Evolutionary conservation across 1,139 yeast genomes (phyloP).

Genomic region (Sugiyamaella castrensis): DNA sequence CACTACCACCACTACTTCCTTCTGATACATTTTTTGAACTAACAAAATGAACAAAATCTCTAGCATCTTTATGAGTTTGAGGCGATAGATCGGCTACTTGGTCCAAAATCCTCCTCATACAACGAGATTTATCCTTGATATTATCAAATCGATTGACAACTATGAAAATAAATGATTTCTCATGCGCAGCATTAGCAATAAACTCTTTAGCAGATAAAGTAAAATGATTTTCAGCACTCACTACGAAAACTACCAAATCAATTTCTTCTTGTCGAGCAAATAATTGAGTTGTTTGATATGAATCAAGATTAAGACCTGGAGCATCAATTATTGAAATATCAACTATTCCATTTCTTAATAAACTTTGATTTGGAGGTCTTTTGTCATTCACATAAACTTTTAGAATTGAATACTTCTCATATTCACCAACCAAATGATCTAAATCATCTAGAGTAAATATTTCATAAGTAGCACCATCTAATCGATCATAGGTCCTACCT

Average conservation of each 20-base stretch:
- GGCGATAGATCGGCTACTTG: slow-evolving; percentile 90
- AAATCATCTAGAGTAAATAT: slow-evolving; percentile 53
- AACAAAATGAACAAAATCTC: slow-evolving; percentile 92
- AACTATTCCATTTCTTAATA: slow-evolving; percentile 84
- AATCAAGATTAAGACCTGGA: slow-evolving; percentile 93
- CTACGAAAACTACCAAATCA: slow-evolving; percentile 93
- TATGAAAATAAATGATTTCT: slow-evolving; percentile 86
- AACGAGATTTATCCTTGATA: slow-evolving; percentile 73
- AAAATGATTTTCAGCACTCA: slow-evolving; percentile 92
- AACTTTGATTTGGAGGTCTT: slow-evolving; percentile 64
- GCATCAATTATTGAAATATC: slow-evolving; percentile 94
- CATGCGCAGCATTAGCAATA: slow-evolving; percentile 85
- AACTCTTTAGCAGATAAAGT: slow-evolving; percentile 94
- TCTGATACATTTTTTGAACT: slow-evolving; percentile 51
- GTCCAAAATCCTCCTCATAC: slow-evolving; percentile 70
- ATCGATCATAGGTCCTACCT: slow-evolving; percentile 54
- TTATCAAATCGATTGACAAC: slow-evolving; percentile 91
- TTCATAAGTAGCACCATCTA: slow-evolving; percentile 65
- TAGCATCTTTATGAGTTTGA: slow-evolving; percentile 80
- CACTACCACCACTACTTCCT: slow-evolving; percentile 34
- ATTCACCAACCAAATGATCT: slow-evolving; percentile 67
- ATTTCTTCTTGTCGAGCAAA: slow-evolving; percentile 97
- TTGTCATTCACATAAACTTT: slow-evolving; percentile 79
- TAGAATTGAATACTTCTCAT: slow-evolving; percentile 67
- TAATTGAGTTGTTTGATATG: slow-evolving; percentile 91